Percentiles rank a stretch among this genome's conserved stretches.
These are phyloP conservation scores for Chiua virens DNA, from an alignment of 768 basidiomycete genomes.

Conservation along the genomic window DNA sequence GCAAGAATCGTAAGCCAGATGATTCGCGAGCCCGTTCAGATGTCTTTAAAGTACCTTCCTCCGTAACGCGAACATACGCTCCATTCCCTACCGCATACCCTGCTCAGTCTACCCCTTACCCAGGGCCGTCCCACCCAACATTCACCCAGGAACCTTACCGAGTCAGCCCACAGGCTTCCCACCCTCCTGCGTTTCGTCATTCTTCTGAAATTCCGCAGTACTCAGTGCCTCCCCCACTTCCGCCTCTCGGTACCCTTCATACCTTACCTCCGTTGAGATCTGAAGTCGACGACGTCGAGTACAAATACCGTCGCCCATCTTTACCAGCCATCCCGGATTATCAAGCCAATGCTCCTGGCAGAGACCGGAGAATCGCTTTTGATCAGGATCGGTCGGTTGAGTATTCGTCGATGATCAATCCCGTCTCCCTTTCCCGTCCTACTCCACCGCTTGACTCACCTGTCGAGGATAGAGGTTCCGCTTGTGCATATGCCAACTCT, in stretches of 20 bases:
- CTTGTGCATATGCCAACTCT: slow-evolving; percentile 17
- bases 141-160: slow-evolving; percentile 27
- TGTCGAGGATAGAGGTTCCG: slow-evolving; percentile 8
- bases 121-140: slow-evolving; percentile 19
- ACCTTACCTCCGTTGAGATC: slow-evolving; percentile 30
- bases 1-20: slow-evolving; percentile 48
- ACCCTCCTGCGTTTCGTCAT: slow-evolving; percentile 18
- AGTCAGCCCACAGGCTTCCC: slow-evolving; percentile 22
- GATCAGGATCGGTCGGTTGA: slow-evolving; percentile 17
- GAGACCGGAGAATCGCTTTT: slow-evolving; percentile 13
- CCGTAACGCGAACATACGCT: slow-evolving; percentile 40
- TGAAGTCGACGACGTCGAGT: slow-evolving; percentile 26
- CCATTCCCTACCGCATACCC: slow-evolving; percentile 40
- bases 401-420: slow-evolving; percentile 1
- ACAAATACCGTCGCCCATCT: slow-evolving; percentile 34
- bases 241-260: slow-evolving; percentile 19
- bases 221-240: slow-evolving; percentile 27
- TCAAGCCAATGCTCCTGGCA: slow-evolving; percentile 4
- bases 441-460: slow-evolving; percentile 1
- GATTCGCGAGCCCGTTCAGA: slow-evolving; percentile 34
- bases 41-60: slow-evolving; percentile 32
- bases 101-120: slow-evolving; percentile 24
- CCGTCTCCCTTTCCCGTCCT: slow-evolving; percentile 4
- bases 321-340: slow-evolving; percentile 17
- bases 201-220: slow-evolving; percentile 28